These are phyloP conservation scores for Coleophoma cylindrospora DNA, from an alignment of 2,329 filamentous ascomycete species.

Conservation along the genomic window DNA sequence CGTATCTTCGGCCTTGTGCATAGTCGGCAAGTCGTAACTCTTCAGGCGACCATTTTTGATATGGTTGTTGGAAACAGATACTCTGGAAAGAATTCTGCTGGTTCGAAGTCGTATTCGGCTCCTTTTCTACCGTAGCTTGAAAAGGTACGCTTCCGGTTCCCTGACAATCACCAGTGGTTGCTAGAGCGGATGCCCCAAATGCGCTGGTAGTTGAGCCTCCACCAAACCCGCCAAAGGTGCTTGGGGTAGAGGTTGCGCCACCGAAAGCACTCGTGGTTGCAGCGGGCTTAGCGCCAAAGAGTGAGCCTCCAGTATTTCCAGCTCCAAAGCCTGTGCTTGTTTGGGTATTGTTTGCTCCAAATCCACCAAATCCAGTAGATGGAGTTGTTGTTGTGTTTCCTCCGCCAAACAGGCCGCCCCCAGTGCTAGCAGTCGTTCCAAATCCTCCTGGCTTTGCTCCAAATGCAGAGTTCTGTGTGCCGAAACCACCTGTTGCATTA, in stretches of 20 bases:
- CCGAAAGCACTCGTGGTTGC: conserved; percentile 22
- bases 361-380: conserved; percentile 19
- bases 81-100: conserved; percentile 68
- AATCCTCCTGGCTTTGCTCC: conserved; percentile 37
- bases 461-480: conserved; percentile 28
- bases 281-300: conserved; percentile 27
- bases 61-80: conserved; percentile 72
- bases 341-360: conserved; percentile 15
- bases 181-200: conserved; percentile 34
- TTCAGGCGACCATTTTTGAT: conserved; percentile 87
- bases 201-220: conserved; percentile 33
- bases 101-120: conserved; percentile 48
- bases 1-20: conserved; percentile 75
- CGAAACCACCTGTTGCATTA: conserved; percentile 33
- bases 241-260: conserved; percentile 15
- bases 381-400: conserved; percentile 24
- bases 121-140: conserved; percentile 67
- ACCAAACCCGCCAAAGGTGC: conserved; percentile 27
- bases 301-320: conserved; percentile 12
- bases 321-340: conserved; percentile 23
- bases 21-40: conserved; percentile 84
- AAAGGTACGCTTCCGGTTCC: conserved; percentile 71
- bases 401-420: conserved; percentile 48
- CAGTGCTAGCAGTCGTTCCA: conserved; percentile 33
- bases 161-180: conserved; percentile 49